Percentiles rank a stretch among this genome's conserved stretches.
These are phyloP conservation scores for Fagus crenata DNA, from an alignment of 306 rosid species.

Conservation along the genomic window DNA sequence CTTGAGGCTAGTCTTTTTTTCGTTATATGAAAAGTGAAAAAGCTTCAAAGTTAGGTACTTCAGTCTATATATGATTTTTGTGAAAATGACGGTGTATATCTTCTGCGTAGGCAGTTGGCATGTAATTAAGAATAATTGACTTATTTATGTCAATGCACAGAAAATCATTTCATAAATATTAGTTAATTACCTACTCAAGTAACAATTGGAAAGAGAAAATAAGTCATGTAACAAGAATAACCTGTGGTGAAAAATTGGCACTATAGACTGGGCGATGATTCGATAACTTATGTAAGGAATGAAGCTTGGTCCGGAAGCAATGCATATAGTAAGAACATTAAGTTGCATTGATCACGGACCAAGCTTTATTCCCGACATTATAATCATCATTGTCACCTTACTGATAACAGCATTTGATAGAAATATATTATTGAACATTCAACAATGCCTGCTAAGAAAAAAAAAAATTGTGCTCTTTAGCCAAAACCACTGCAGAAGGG, in stretches of 20 bases:
- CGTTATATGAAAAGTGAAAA: not conserved
- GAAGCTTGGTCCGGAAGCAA: slow-evolving; percentile 17
- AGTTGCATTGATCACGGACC: slow-evolving; percentile 8
- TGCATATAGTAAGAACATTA: not conserved
- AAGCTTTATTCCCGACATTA: not conserved
- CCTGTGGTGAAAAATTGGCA: not conserved
- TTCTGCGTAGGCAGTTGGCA: not conserved
- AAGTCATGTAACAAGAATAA: not conserved
- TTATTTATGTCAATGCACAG: not conserved
- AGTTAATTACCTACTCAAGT: not conserved
- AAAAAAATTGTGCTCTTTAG: not conserved
- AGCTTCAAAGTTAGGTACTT: not conserved
- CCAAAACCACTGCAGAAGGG: not conserved
- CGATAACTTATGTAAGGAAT: slow-evolving; percentile 4
- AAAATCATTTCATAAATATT: not conserved
- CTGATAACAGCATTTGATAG: not conserved
- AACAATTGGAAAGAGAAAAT: not conserved
- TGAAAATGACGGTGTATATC: too few relatives aligned
- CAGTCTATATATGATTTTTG: not conserved
- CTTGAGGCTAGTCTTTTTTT: slow-evolving; percentile 14
- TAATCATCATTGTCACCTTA: not conserved
- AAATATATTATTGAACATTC: not conserved
- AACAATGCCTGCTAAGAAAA: too few relatives aligned
- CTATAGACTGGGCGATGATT: not conserved
- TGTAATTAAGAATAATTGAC: not conserved